Conservation (phyloP, 2,329 filamentous ascomycete genomes). For the Lasiodiplodia hormozganensis region DNA sequence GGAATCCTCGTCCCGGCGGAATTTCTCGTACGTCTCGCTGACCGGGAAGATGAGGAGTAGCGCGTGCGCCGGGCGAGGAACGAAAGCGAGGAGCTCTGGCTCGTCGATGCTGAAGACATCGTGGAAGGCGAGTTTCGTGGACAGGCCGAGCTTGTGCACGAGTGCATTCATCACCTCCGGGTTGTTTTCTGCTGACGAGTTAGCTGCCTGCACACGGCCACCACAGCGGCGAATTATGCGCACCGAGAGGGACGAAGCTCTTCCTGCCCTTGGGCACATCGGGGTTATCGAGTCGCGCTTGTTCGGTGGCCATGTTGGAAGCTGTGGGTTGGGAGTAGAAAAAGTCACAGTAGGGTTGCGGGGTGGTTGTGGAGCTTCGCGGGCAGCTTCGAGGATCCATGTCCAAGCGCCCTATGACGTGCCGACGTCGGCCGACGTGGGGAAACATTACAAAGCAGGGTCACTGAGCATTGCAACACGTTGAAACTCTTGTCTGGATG, state of each 20-base stretch:
- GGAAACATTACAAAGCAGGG: slow-evolving; percentile 5
- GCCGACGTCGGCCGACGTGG: slow-evolving; percentile 1
- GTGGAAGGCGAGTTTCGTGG: slow-evolving; percentile 56
- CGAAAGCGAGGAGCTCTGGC: slow-evolving; percentile 55
- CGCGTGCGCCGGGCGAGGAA: slow-evolving; percentile 62
- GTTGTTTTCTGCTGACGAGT: slow-evolving; percentile 57
- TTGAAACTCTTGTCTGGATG: too few relatives aligned
- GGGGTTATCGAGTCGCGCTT: slow-evolving; percentile 8
- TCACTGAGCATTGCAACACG: too few relatives aligned
- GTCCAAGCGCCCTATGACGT: slow-evolving; percentile 26
- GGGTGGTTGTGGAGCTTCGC: slow-evolving; percentile 19
- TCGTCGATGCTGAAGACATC: slow-evolving; percentile 62
- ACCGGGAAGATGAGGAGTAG: slow-evolving; percentile 61
- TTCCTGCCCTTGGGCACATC: slow-evolving; percentile 43
- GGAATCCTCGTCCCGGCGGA: slow-evolving; percentile 52
- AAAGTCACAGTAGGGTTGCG: slow-evolving; percentile 1
- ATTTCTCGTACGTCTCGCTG: slow-evolving; percentile 47
- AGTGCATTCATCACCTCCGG: slow-evolving; percentile 61
- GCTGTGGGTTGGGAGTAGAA: slow-evolving; percentile 3
- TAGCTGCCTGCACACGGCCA: not conserved
- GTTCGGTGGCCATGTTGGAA: slow-evolving; percentile 39
- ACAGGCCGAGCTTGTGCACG: slow-evolving; percentile 57
- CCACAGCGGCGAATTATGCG: not conserved
- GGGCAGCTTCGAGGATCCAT: slow-evolving; percentile 16
- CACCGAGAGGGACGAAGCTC: slow-evolving; percentile 49